Percentiles rank a stretch among this genome's conserved stretches.
These are phyloP conservation scores for Trichoderma koningii DNA, from an alignment of 2,329 filamentous ascomycete genomes.

Conservation along the genomic window DNA sequence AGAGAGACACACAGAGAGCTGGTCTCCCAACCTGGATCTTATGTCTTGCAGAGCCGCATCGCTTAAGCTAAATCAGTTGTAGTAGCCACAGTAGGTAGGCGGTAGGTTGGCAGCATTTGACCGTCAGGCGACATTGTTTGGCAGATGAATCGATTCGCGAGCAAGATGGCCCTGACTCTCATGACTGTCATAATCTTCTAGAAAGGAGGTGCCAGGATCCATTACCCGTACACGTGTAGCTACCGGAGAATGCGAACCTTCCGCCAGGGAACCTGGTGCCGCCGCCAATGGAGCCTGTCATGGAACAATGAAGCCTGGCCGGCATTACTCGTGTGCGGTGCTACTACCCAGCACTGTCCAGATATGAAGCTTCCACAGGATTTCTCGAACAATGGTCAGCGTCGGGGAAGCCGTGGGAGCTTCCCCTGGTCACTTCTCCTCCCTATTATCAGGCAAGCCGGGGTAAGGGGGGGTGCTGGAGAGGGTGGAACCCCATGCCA, in stretches of 20 bases:
- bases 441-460: slow-evolving; percentile 12
- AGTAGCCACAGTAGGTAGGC: neutral
- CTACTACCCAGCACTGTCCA: neutral
- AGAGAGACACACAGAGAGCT: neutral
- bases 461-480: slow-evolving; percentile 2
- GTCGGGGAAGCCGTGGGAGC: slow-evolving; percentile 20
- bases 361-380: slow-evolving; percentile 3
- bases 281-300: neutral
- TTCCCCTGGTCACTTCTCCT: neutral
- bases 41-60: slow-evolving; percentile 21
- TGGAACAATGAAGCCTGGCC: neutral
- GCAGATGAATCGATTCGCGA: slow-evolving; percentile 19
- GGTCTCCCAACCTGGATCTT: neutral
- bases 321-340: neutral
- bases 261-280: slow-evolving; percentile 2
- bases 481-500: slow-evolving; percentile 11
- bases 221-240: neutral
- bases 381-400: slow-evolving; percentile 15
- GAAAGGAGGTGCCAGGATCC: slow-evolving; percentile 10
- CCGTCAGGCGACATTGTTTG: slow-evolving; percentile 1
- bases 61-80: neutral
- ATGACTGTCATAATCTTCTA: slow-evolving; percentile 13
- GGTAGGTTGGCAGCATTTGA: neutral
- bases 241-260: neutral
- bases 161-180: neutral